These are phyloP conservation scores for Penicillium sp. DNA, from an alignment of 2,329 filamentous ascomycete genomes.

Conservation along the genomic window DNA sequence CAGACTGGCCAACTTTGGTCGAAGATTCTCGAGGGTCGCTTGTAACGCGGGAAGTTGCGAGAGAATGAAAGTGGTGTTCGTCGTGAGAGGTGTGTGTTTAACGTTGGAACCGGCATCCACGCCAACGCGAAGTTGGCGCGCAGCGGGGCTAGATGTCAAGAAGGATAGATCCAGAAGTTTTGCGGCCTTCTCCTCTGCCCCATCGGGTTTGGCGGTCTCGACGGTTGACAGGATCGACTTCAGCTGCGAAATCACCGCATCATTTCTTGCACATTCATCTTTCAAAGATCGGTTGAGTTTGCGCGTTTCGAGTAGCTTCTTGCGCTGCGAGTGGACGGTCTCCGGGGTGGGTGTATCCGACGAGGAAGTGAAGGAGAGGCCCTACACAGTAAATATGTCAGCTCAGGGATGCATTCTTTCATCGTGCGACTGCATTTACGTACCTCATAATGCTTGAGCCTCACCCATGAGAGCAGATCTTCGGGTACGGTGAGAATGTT, in stretches of 20 bases:
- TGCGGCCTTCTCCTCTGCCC: constrained; percentile 15
- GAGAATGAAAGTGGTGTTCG: constrained; percentile 65
- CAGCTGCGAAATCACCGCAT: constrained; percentile 65
- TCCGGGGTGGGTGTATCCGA: constrained; percentile 59
- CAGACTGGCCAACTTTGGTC: constrained; percentile 59
- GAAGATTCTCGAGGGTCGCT: constrained; percentile 64
- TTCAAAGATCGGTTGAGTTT: constrained; percentile 69
- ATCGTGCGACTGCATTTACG: constrained; percentile 3
- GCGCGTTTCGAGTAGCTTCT: constrained; percentile 74
- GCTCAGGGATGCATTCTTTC: not conserved
- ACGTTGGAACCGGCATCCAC: constrained; percentile 35
- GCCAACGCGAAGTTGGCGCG: constrained; percentile 48
- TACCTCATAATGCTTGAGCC: constrained; percentile 81
- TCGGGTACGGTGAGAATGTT: constrained; percentile 75
- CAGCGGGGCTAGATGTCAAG: constrained; percentile 51
- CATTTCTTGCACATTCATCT: constrained; percentile 70
- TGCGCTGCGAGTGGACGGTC: constrained; percentile 68
- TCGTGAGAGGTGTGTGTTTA: constrained; percentile 42
- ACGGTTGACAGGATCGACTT: constrained; percentile 53
- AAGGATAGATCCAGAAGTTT: constrained; percentile 52
- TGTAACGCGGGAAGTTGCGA: constrained; percentile 80
- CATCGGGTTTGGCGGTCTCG: constrained; percentile 20
- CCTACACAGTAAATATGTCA: constrained; percentile 23
- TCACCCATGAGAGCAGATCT: constrained; percentile 73
- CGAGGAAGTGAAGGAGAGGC: constrained; percentile 34